Conservation (phyloP, 108 stramenopile species). For the Seminavis robusta region DNA sequence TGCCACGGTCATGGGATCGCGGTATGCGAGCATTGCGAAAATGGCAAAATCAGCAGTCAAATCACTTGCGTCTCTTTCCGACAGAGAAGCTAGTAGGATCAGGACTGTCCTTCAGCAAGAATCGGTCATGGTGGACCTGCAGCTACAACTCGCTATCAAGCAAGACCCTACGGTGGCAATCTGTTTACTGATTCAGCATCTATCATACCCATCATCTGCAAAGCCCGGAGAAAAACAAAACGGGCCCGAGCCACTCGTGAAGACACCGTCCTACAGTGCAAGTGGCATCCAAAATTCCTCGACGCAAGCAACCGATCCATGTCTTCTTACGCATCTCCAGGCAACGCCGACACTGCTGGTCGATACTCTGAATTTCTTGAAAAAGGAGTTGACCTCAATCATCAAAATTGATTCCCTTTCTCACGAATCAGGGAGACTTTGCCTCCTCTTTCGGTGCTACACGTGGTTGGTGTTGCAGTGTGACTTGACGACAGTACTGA, state of each 20-base stretch:
- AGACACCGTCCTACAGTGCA: no score
- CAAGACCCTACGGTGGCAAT: constrained; percentile 17
- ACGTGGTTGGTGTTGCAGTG: no score
- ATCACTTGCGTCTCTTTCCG: constrained; percentile 50
- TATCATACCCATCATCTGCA: neutral
- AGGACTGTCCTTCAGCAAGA: constrained; percentile 31
- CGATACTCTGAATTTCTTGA: neutral
- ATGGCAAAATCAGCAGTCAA: constrained; percentile 26
- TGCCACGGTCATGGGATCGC: constrained; percentile 9
- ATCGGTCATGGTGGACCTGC: constrained; percentile 49
- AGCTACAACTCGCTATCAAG: constrained; percentile 34
- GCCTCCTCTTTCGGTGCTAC: no score
- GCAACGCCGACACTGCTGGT: neutral
- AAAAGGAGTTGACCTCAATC: neutral
- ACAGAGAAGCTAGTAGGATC: constrained; percentile 41
- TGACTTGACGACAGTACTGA: no score
- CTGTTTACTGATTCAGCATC: constrained; percentile 5
- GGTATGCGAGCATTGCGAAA: constrained; percentile 23
- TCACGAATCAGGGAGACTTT: no score
- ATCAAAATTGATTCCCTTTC: no score
- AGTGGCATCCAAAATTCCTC: no score
- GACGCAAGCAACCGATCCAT: no score
- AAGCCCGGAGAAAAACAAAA: no score
- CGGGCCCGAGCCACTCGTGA: no score
- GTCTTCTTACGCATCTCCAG: no score